phyloP scores from a whole-genome alignment of 768 basidiomycete genomes.

The Pleurotus citrinopileatus region DNA sequence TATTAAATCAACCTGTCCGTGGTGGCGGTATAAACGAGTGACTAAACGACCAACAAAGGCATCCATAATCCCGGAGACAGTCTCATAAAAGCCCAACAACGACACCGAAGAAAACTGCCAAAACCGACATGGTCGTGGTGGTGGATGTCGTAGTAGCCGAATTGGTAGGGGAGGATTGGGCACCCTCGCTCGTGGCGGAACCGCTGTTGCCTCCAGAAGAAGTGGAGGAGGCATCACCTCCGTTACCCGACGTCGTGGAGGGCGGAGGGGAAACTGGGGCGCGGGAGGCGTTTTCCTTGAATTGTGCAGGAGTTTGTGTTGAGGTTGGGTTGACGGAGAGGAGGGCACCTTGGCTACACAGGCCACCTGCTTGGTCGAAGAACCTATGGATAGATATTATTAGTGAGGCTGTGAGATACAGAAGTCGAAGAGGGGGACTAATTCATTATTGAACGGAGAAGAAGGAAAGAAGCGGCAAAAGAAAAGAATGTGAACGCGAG shows the following conservation, averaged over 20 bases:
- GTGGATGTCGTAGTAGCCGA: background rate
- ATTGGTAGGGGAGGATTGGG: background rate
- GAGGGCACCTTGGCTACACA: slow-evolving; percentile 34
- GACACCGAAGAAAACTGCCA: background rate
- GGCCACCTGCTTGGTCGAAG: slow-evolving; percentile 37
- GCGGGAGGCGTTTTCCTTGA: slow-evolving; percentile 34
- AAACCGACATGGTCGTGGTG: background rate
- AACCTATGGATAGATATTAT: slow-evolving; percentile 22
- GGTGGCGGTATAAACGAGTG: background rate
- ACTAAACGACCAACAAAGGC: no score
- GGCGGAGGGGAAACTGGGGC: slow-evolving; percentile 20
- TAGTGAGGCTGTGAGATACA: no score
- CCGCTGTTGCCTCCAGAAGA: background rate
- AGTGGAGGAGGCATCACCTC: background rate
- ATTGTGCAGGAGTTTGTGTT: slow-evolving; percentile 29
- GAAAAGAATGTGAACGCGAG: background rate
- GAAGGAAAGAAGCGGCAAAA: background rate
- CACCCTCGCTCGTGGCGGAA: background rate
- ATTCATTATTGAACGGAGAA: no score
- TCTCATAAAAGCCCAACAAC: slow-evolving; percentile 5
- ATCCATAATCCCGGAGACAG: no score
- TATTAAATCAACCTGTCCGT: no score
- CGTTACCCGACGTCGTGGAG: background rate
- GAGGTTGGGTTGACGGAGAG: slow-evolving; percentile 34
- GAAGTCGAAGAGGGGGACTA: no score